Base-by-base conservation (phyloP, 768 basidiomycete genomes). In the Termitomyces sp. region DNA sequence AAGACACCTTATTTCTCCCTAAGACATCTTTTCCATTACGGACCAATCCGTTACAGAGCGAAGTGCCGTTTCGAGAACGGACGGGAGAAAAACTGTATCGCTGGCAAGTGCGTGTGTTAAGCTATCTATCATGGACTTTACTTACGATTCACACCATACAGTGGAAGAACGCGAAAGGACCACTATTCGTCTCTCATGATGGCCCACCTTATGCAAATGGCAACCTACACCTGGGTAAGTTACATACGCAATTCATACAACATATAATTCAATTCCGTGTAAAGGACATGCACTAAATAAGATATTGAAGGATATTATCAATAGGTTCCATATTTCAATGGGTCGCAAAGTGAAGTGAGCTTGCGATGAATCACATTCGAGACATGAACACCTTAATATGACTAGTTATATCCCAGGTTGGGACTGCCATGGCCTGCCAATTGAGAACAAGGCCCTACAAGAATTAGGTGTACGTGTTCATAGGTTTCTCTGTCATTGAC, bases 131-230 rank as follows among this genome's bases (percentile, higher is more conserved):
- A 34, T n/a, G 58, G 48, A 37, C 14, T 29, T 51, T 14, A 32
- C 46, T 45, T 32, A 56, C 11, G 15, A 47, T 15, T 15, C 20
- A 37, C 52, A 31, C 25, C 51, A 20, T 52, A 20, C 46, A 96
- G 93, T 83, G 79, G 75, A 76, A 86, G 63, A 86, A 91, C 67
- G 83, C 79, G 12, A 76, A 81, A 38, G 83, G 91, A 3, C 84
- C 86, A 1, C 69, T 86, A 36, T 98, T 95, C 68, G 88, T 97
- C 12, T 78, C 96, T 56, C 95, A 96, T 65, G 96, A 99, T 72
- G 97, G 96, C 0, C 96, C 96, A 37, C 97, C 97, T 0, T 98
- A 98, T 69, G 96, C 96, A 2, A 99, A 99, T 70, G 97, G 97
- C 0, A 85, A 92, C 71, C 77, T 99, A 46, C 96, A 99, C 71